Evolutionary conservation across 805 yeast genomes (phyloP).

Genomic region (Hanseniaspora mollemarum): DNA sequence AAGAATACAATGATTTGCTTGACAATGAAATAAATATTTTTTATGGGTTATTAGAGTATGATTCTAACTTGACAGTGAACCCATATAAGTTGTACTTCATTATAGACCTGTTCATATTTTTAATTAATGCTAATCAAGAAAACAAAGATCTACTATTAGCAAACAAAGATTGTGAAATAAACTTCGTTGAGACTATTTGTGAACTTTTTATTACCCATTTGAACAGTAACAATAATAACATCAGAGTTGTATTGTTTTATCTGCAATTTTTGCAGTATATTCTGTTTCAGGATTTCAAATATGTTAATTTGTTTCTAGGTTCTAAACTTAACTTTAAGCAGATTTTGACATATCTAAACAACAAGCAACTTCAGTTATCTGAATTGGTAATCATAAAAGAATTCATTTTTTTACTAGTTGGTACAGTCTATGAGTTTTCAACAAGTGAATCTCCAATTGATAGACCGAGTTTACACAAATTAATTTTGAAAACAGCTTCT

Average conservation of each 20-base stretch:
- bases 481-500: conserved; percentile 65
- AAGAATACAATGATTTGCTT: conserved; percentile 26
- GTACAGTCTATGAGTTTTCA: conserved; percentile 76
- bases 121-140: conserved; percentile 40
- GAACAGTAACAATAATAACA: conserved; percentile 41
- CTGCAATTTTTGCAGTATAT: conserved; percentile 61
- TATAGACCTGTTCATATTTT: conserved; percentile 47
- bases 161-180: conserved; percentile 54
- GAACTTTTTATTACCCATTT: conserved; percentile 61
- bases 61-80: conserved; percentile 57
- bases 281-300: conserved; percentile 65
- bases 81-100: conserved; percentile 88
- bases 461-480: conserved; percentile 47
- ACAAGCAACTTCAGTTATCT: conserved; percentile 31
- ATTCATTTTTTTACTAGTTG: conserved; percentile 57
- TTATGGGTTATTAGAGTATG: conserved; percentile 61
- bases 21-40: conserved; percentile 41
- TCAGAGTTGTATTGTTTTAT: conserved; percentile 68
- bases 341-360: conserved; percentile 52
- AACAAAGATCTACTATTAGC: conserved; percentile 37
- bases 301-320: conserved; percentile 62
- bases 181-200: conserved; percentile 62
- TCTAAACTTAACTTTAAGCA: conserved; percentile 59
- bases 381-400: conserved; percentile 57
- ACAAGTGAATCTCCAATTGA: conserved; percentile 41